These are phyloP conservation scores for Aspergillus uvarum DNA, from an alignment of 2,329 filamentous ascomycete species.

Conservation along the genomic window DNA sequence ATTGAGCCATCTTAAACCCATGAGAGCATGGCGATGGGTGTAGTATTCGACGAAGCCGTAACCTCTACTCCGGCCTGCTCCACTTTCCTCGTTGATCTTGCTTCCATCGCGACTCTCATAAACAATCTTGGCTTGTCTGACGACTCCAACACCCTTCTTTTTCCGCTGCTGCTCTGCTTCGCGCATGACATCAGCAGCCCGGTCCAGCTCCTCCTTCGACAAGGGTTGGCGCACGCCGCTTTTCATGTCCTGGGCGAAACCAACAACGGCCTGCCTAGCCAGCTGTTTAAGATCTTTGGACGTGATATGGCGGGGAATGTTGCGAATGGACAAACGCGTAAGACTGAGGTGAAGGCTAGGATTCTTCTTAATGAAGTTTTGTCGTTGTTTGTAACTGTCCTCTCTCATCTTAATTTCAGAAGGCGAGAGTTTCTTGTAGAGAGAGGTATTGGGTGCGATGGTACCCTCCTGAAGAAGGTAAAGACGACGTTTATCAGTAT, in stretches of 20 bases:
- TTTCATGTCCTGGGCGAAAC: conserved; percentile 89
- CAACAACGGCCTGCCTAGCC: conserved; percentile 87
- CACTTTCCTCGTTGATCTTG: conserved; percentile 75
- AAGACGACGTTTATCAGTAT: conserved; percentile 86
- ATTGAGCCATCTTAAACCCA: conserved; percentile 93
- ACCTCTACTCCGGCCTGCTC: conserved; percentile 80
- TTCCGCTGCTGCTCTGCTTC: conserved; percentile 78
- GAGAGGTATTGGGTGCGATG: conserved; percentile 71
- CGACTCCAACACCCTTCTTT: conserved; percentile 78
- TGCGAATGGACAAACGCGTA: conserved; percentile 86
- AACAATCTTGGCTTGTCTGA: conserved; percentile 90
- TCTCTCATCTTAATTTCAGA: conserved; percentile 86
- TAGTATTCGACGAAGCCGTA: conserved; percentile 98
- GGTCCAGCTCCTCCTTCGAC: conserved; percentile 82
- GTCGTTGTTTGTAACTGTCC: conserved; percentile 80
- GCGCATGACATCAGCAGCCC: conserved; percentile 76
- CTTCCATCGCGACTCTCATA: conserved; percentile 84
- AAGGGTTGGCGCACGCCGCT: conserved; percentile 71
- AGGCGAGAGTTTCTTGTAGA: conserved; percentile 73
- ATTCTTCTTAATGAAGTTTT: conserved; percentile 86
- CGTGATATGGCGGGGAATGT: conserved; percentile 78
- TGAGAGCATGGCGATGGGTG: conserved; percentile 88
- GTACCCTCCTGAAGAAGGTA: conserved; percentile 86
- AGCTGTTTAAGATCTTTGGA: conserved; percentile 89
- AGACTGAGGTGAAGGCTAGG: conserved; percentile 84